Conservation (phyloP, 1,139 yeast genomes). For the Magnusiomyces tetraspermus region DNA sequence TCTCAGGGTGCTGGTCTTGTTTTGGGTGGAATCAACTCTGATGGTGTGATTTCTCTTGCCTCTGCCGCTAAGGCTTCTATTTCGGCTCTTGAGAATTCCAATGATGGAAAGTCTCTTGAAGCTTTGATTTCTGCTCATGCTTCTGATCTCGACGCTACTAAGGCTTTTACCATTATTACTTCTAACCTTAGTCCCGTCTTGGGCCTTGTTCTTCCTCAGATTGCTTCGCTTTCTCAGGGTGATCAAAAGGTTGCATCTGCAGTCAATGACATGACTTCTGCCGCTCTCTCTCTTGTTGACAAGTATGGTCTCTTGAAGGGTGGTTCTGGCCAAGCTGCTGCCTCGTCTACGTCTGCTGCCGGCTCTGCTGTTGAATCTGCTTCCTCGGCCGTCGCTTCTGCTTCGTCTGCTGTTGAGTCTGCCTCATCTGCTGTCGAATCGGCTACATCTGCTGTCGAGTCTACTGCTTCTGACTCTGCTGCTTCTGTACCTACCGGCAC, state of each 20-base stretch:
- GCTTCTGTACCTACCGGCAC: not conserved
- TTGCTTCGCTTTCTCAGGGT: conserved; percentile 14
- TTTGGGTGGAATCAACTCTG: conserved; percentile 16
- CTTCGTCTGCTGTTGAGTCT: not conserved
- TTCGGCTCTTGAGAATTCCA: conserved; percentile 15
- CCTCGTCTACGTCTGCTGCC: conserved; percentile 3
- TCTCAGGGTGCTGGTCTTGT: conserved; percentile 14
- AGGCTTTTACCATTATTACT: conserved; percentile 15
- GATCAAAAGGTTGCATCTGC: conserved; percentile 14
- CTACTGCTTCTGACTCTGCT: not conserved
- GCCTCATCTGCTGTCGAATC: not conserved
- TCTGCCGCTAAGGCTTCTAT: conserved; percentile 14
- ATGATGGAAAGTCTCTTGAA: conserved; percentile 14
- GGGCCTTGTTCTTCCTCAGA: conserved; percentile 12
- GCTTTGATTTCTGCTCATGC: conserved; percentile 9
- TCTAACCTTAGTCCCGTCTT: conserved; percentile 14
- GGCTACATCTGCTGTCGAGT: not conserved
- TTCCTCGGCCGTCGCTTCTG: conserved; percentile 31
- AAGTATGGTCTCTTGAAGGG: conserved; percentile 7
- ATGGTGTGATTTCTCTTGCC: conserved; percentile 13
- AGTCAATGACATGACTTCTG: conserved; percentile 11
- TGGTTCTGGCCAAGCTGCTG: conserved; percentile 5
- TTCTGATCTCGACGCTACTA: conserved; percentile 14
- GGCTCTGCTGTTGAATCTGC: conserved; percentile 15
- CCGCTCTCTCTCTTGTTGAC: conserved; percentile 9